Percentiles rank a stretch among this genome's conserved stretches.
phyloP scores from a whole-genome alignment of 345 rosid species.

The Rhodomyrtus tomentosa region DNA sequence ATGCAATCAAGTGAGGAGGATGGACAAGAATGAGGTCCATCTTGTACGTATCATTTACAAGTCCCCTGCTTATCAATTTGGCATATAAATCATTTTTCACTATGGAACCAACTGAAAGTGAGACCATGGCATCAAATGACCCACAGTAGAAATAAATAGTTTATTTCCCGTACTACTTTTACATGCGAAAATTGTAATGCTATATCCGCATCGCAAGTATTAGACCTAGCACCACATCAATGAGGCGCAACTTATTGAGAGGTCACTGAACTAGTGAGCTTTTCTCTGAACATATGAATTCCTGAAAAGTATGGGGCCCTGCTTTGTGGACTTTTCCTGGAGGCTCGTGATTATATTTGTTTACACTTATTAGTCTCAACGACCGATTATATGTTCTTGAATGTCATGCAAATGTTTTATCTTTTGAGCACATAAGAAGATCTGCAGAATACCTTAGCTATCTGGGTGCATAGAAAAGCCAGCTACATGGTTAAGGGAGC shows the following conservation, averaged over 20 bases:
- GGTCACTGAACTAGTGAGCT: background rate
- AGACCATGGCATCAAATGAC: background rate
- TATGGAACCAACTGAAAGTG: background rate
- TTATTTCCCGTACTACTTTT: background rate
- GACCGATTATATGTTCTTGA: background rate
- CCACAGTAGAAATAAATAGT: background rate
- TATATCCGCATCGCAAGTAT: background rate
- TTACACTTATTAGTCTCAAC: background rate
- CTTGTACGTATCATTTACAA: slow-evolving; percentile 91
- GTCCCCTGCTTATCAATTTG: slow-evolving; percentile 49
- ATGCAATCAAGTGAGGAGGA: slow-evolving; percentile 78
- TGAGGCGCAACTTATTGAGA: background rate
- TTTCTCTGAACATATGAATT: background rate
- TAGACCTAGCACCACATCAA: background rate
- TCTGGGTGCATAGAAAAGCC: background rate
- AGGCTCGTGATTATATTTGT: background rate
- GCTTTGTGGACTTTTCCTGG: background rate
- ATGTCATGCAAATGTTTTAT: background rate
- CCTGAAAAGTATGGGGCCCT: background rate
- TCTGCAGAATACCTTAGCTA: background rate
- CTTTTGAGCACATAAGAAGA: background rate
- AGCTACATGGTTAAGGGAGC: background rate
- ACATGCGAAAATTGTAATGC: background rate
- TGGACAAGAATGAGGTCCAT: slow-evolving; percentile 88
- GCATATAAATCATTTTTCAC: background rate